phyloP scores from a whole-genome alignment of 2,329 filamentous ascomycete genomes.

The Aspergillus sp. region DNA sequence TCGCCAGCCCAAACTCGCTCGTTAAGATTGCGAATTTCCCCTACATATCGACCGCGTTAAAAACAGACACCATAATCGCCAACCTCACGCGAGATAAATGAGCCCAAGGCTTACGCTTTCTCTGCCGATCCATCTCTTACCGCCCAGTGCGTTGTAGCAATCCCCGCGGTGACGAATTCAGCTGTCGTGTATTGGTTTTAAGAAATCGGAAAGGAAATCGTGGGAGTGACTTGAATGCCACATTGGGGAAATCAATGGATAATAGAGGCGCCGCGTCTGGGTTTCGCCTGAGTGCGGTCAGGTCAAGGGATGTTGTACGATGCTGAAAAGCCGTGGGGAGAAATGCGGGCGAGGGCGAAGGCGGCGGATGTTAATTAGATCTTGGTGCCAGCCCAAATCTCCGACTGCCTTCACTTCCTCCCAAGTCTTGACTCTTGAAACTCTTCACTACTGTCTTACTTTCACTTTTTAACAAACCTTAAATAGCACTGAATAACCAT shows the following conservation, averaged over 20 bases:
- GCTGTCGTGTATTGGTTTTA: slow-evolving; percentile 36
- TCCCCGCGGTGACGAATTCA: slow-evolving; percentile 23
- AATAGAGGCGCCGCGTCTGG: slow-evolving; percentile 16
- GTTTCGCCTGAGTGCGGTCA: slow-evolving; percentile 3
- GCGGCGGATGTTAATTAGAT: slow-evolving; percentile 11
- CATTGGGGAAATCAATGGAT: slow-evolving; percentile 31
- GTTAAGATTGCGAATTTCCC: slow-evolving; percentile 88
- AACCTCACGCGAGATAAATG: not conserved
- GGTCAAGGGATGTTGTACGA: slow-evolving; percentile 10
- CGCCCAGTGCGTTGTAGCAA: slow-evolving; percentile 18
- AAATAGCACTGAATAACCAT: not conserved
- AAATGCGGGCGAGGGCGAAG: slow-evolving; percentile 10
- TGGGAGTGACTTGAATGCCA: slow-evolving; percentile 38
- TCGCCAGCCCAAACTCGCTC: slow-evolving; percentile 85
- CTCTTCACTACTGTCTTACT: not conserved
- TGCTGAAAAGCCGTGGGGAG: slow-evolving; percentile 10
- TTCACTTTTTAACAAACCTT: not conserved
- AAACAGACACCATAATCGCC: not conserved
- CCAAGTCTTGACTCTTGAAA: not conserved
- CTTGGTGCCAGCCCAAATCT: not conserved
- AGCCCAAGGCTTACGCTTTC: slow-evolving; percentile 44
- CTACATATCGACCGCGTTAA: slow-evolving; percentile 46
- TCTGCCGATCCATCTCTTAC: slow-evolving; percentile 48
- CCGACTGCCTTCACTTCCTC: not conserved
- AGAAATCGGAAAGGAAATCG: slow-evolving; percentile 35